Evolutionary conservation across 805 yeast genomes (phyloP), one percentile per base, ranked within the genome.

Genomic region (Phaffomyces opuntiae): DNA sequence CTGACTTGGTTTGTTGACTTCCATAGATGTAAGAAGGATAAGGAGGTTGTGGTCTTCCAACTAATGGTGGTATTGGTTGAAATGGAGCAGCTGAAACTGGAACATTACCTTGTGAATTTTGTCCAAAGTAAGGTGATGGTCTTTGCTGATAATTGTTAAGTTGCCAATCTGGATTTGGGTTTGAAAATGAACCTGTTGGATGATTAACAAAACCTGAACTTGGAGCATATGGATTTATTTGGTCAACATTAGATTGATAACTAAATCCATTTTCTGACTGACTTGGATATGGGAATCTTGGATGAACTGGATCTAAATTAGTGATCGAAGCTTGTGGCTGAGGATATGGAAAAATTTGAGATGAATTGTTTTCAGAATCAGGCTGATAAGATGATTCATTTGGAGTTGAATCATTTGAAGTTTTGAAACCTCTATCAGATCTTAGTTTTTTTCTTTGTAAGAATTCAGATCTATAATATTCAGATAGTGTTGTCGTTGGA

Each of bases 381-480:
- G 14, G 31, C 2, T 46, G 27, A 39, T 31, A 41, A 4, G 39
- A 29, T 16, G 45, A 16, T 9, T 46, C 50, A n/a, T 40, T 29
- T 17, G 59, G 54, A 5, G 55, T 53, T 17, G 51, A 38, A 21
- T 50, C 43, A 16, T 33, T 47, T 2, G 48, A 45, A 17, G 50
- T 45, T 37, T 49, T 53, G 29, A 48, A 51, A 17, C 54, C 56
- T 13, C 53, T 39, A n/a, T 55, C 58, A 1, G 52, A 48, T 47
- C 55, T 51, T 19, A 56, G 39, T 38, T 52, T 57, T 42, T 56
- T 58, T 31, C 58, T 52, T 41, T 57, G 59, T 31, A 58, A 27
- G 32, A 50, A 57, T 36, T 59, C 63, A 11, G 57, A 52, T 48
- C 55, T 59, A 38, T 59, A 59, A 42, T 53, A 59, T 47, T 59